These are phyloP conservation scores for Rhodofomes roseus DNA, from an alignment of 1,284 basidiomycete species.

Conservation along the genomic window DNA sequence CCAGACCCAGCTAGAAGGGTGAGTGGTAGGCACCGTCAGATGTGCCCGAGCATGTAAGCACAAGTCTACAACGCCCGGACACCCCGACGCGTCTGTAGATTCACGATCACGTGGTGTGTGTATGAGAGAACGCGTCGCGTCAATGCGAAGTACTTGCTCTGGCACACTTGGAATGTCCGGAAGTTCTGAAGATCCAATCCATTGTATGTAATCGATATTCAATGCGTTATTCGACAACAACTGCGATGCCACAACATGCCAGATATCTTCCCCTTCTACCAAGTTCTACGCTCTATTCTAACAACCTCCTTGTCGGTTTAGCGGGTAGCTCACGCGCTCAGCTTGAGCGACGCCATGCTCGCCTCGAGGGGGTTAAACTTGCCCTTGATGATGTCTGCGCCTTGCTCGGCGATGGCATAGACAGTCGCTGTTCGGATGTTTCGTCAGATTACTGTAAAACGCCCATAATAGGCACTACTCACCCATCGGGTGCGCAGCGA, in stretches of 20 bases:
- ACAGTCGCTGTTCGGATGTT: slow-evolving; percentile 18
- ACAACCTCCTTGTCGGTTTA: background rate
- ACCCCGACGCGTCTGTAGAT: background rate
- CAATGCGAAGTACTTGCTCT: too few species aligned
- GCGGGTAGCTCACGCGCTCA: background rate
- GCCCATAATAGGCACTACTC: background rate
- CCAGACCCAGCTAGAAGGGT: too few species aligned
- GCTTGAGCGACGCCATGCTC: background rate
- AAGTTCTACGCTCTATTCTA: background rate
- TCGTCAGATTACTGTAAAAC: slow-evolving; percentile 1
- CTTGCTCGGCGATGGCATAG: slow-evolving; percentile 30
- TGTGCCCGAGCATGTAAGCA: too few species aligned
- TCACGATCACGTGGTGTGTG: background rate
- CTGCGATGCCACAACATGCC: background rate
- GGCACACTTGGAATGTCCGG: too few species aligned
- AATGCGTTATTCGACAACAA: background rate
- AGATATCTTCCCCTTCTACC: background rate
- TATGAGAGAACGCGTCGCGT: background rate
- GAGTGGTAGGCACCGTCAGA: too few species aligned
- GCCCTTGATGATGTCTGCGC: slow-evolving; percentile 31
- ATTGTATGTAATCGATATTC: background rate
- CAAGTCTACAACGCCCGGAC: too few species aligned
- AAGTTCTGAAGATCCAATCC: background rate
- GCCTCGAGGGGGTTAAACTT: slow-evolving; percentile 9
- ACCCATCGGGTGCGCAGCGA: slow-evolving; percentile 29